Conservation (phyloP, 352 stramenopile genomes). For the Pythium scleroteichum region DNA sequence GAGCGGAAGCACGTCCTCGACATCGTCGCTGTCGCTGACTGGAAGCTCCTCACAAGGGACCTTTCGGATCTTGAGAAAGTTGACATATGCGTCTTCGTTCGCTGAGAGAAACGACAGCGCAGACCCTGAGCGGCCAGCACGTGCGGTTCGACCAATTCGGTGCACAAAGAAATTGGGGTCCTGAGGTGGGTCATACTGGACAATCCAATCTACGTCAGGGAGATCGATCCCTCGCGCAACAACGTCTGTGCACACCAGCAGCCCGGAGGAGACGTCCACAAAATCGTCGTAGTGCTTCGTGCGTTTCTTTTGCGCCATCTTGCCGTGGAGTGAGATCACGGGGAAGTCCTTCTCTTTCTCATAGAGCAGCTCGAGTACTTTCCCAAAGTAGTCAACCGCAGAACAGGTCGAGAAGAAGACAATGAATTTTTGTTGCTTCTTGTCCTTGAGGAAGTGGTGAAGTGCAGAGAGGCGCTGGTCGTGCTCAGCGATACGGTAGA, state of each 20-base stretch:
- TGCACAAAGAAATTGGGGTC: conserved; percentile 99
- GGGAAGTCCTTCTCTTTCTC: conserved; percentile 38
- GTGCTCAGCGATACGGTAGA: conserved; percentile 93
- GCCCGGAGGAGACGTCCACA: conserved; percentile 51
- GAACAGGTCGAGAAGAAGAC: conserved; percentile 99
- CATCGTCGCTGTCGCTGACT: conserved; percentile 49
- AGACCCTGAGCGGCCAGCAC: conserved; percentile 91
- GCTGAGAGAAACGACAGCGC: conserved; percentile 95
- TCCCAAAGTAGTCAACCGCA: conserved; percentile 98
- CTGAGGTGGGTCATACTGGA: conserved; percentile 98
- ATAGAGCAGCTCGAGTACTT: conserved; percentile 85
- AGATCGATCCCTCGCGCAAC: conserved; percentile 98
- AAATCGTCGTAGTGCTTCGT: conserved; percentile 81
- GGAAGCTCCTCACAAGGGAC: conserved; percentile 89
- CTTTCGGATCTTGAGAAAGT: conserved; percentile 94
- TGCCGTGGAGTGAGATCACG: conserved; percentile 90
- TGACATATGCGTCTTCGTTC: conserved; percentile 97
- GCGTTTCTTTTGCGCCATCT: conserved; percentile 92
- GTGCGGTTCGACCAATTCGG: conserved; percentile 96
- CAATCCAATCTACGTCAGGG: conserved; percentile 98
- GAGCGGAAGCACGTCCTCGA: conserved; percentile 85
- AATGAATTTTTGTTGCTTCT: conserved; percentile 92
- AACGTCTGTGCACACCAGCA: conserved; percentile 99
- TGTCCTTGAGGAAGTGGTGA: conserved; percentile 91
- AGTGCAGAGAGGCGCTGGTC: conserved; percentile 95